Conservation (phyloP, 345 rosid species). For the Heritiera littoralis region DNA sequence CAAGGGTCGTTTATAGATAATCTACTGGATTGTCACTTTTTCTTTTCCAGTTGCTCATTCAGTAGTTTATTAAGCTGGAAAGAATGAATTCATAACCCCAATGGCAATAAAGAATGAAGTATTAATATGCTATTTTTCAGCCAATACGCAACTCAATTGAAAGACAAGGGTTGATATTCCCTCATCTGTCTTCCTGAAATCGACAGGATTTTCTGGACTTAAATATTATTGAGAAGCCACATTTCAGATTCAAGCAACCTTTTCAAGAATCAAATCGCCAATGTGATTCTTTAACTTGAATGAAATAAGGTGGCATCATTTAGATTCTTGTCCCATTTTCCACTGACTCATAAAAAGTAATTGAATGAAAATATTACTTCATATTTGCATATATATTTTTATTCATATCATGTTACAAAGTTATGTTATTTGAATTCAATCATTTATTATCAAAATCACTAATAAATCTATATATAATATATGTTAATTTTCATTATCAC, state of each 20-base stretch:
- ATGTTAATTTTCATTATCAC: no score
- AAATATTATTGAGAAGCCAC: not conserved
- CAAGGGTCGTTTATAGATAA: not conserved
- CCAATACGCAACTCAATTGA: no score
- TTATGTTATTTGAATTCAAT: no score
- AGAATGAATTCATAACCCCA: no score
- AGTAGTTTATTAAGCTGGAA: no score
- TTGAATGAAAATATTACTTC: no score
- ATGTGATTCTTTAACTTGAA: not conserved
- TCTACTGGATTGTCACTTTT: not conserved
- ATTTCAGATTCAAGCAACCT: not conserved
- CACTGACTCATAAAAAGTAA: no score
- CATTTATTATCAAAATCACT: no score
- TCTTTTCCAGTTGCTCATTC: not conserved
- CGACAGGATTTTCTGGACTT: not conserved
- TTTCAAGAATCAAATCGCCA: not conserved
- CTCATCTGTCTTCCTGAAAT: not conserved
- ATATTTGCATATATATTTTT: no score
- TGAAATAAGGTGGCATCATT: not conserved
- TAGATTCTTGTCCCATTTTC: not conserved
- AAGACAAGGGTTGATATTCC: not conserved
- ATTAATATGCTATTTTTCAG: no score
- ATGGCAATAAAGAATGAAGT: not conserved
- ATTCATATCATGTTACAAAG: no score
- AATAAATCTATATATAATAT: no score